Base-by-base conservation (phyloP, 202 grass and related monocot genomes). In the Brachypodium distachyon region DNA sequence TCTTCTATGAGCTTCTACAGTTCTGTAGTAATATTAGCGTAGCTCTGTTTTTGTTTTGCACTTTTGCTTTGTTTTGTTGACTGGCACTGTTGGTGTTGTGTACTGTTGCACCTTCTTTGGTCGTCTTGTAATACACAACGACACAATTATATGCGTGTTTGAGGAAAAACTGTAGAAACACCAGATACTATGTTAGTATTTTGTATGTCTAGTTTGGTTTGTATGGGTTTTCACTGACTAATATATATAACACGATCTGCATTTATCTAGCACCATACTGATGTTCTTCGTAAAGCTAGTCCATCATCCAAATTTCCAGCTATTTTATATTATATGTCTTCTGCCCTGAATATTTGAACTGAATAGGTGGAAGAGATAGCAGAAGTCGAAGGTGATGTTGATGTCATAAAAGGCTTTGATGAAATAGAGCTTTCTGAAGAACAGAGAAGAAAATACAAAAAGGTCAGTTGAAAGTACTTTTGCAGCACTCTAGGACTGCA, bases 281-380 rank as follows among this genome's bases (percentile, higher is more conserved):
- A 36, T 70, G 25, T 43, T 46, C 25, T 14, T 6, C 1, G n/a
- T 68, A 22, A 37, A 67, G 12, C 10, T n/a, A 40, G 2, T 48
- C 13, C 1, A 59, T 33, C 18, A 44, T 48, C 72, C 19, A 50
- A 12, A 28, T 14, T 72, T 72, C 51, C 65, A 36, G 37, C 8
- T 52, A 74, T 33, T 61, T 67, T 33, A 72, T 59, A 34, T 67
- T 33, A 72, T 59, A 34, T 46, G 49, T 68, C 27, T 74, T 82
- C 5, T 44, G 34, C 21, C 21, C 77, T 31, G 29, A 32, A 70
- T 32, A 48, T 9, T 50, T 70, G 25, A 33, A 26, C 61, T 47
- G 40, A 82, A 82, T 58, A 98, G 95, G 91, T 98, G 28, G 95
- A 98, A 73, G 95, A 98, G 81, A 92, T 98, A 77, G 88, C 87